A percentile compares a stretch with the other conserved stretches of the same genome.
These are phyloP conservation scores for Phanerochaete sordida DNA, from an alignment of 768 basidiomycete genomes.

Conservation along the genomic window DNA sequence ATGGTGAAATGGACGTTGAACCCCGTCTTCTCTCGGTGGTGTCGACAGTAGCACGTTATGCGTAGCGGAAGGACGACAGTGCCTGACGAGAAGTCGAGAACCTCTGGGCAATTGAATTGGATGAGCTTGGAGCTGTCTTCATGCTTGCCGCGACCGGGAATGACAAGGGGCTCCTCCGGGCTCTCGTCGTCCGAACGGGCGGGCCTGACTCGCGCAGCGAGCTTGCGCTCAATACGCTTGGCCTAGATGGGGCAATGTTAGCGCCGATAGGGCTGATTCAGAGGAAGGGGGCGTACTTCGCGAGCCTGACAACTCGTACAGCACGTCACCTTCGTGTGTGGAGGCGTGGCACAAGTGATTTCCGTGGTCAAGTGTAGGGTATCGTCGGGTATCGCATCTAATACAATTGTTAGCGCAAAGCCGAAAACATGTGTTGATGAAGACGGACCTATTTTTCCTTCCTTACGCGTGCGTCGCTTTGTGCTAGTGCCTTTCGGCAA, in stretches of 20 bases:
- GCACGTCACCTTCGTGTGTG: conserved; percentile 71
- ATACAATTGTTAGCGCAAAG: conserved; percentile 5
- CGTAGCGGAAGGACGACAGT: conserved; percentile 88
- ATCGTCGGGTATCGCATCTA: conserved; percentile 67
- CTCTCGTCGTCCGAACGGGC: conserved; percentile 74
- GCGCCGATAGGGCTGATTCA: background rate
- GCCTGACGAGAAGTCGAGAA: conserved; percentile 85
- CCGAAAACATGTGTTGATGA: conserved; percentile 17
- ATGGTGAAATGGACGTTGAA: conserved; percentile 90
- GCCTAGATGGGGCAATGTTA: conserved; percentile 43
- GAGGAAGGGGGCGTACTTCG: conserved; percentile 55
- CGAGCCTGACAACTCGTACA: conserved; percentile 88
- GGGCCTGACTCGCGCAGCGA: conserved; percentile 80
- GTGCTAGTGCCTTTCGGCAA: conserved; percentile 80
- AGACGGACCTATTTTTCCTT: conserved; percentile 70
- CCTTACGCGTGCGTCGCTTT: conserved; percentile 80
- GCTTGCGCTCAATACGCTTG: conserved; percentile 85
- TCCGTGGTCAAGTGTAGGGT: conserved; percentile 68
- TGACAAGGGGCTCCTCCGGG: conserved; percentile 42
- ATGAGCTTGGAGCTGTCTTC: conserved; percentile 84
- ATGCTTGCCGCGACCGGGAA: conserved; percentile 41
- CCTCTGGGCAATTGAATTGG: conserved; percentile 91
- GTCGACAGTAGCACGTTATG: conserved; percentile 97
- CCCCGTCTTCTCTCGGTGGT: conserved; percentile 95
- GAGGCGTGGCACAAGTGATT: conserved; percentile 79